Percentiles rank a stretch among this genome's conserved stretches.
Conservation (phyloP, 768 basidiomycete genomes). For the Lentinus tigrinus region DNA sequence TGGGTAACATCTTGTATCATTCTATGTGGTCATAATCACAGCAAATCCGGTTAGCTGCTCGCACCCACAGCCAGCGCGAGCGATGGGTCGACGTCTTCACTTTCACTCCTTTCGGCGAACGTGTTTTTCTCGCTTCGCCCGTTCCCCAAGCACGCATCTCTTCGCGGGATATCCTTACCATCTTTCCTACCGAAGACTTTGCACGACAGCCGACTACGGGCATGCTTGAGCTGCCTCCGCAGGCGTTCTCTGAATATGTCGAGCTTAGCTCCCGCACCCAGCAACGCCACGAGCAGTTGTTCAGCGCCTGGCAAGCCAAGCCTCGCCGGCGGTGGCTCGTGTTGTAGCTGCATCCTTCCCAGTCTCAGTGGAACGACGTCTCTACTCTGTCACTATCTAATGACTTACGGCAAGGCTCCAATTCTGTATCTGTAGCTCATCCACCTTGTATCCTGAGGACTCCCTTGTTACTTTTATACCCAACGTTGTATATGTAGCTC, state of each 20-base stretch:
- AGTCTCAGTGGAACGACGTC: not conserved
- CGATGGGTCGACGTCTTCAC: conserved; percentile 66
- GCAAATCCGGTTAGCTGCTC: conserved; percentile 41
- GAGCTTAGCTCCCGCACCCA: conserved; percentile 52
- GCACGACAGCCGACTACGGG: conserved; percentile 34
- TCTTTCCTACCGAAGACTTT: conserved; percentile 47
- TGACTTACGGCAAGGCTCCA: not conserved
- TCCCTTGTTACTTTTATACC: no score
- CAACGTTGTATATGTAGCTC: conserved; percentile 1
- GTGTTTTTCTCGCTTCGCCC: conserved; percentile 61
- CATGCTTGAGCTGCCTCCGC: conserved; percentile 64
- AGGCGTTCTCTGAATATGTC: conserved; percentile 58
- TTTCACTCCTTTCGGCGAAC: conserved; percentile 61
- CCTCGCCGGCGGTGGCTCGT: not conserved
- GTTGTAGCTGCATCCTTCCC: not conserved
- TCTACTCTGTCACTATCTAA: not conserved
- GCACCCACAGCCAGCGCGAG: conserved; percentile 53
- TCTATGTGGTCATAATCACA: not conserved
- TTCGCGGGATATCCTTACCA: conserved; percentile 54
- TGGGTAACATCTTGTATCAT: conserved; percentile 22
- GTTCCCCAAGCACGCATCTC: conserved; percentile 64
- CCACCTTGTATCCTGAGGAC: not conserved
- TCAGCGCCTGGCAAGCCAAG: conserved; percentile 14
- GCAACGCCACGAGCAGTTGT: conserved; percentile 57
- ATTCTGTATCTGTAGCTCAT: conserved; percentile 5